Percentiles rank a stretch among this genome's conserved stretches.
These are phyloP conservation scores for Penicillium silybi DNA, from an alignment of 495 filamentous ascomycete species.

Conservation along the genomic window DNA sequence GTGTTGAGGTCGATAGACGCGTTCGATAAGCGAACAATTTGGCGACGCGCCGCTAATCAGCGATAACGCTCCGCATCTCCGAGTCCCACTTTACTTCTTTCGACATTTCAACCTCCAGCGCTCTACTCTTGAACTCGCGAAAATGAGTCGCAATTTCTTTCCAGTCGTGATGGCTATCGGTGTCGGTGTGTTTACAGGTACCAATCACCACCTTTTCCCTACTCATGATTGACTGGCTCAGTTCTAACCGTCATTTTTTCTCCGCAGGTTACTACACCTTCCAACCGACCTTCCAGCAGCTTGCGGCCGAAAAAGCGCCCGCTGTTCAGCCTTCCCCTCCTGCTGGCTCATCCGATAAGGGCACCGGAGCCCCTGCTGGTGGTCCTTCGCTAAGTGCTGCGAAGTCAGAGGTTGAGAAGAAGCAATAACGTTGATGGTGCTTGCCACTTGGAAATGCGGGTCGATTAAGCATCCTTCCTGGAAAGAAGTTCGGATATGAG, in stretches of 20 bases:
- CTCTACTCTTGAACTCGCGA: neutral
- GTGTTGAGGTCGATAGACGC: constrained; percentile 22
- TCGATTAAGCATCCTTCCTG: neutral
- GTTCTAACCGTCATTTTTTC: constrained; percentile 17
- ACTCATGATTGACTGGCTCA: neutral
- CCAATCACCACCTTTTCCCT: neutral
- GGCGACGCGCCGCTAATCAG: constrained; percentile 16
- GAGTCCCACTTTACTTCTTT: neutral
- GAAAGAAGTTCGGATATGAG: neutral
- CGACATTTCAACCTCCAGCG: constrained; percentile 1
- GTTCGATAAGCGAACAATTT: constrained; percentile 26
- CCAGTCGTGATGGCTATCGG: constrained; percentile 38
- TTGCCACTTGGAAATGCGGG: neutral
- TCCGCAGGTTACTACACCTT: constrained; percentile 30
- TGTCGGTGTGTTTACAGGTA: constrained; percentile 40
- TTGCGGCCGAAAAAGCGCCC: constrained; percentile 16
- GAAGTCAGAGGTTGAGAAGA: neutral
- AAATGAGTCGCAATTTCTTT: constrained; percentile 42
- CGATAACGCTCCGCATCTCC: constrained; percentile 21
- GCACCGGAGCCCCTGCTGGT: neutral
- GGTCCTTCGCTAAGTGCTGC: neutral
- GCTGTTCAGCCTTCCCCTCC: neutral
- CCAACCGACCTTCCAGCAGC: constrained; percentile 25
- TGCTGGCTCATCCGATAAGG: neutral
- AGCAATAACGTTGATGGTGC: neutral